A percentile compares a stretch with the other conserved stretches of the same genome.
Evolutionary conservation across 495 filamentous ascomycete genomes (phyloP).

Genomic region (Aspergillus nidulans): DNA sequence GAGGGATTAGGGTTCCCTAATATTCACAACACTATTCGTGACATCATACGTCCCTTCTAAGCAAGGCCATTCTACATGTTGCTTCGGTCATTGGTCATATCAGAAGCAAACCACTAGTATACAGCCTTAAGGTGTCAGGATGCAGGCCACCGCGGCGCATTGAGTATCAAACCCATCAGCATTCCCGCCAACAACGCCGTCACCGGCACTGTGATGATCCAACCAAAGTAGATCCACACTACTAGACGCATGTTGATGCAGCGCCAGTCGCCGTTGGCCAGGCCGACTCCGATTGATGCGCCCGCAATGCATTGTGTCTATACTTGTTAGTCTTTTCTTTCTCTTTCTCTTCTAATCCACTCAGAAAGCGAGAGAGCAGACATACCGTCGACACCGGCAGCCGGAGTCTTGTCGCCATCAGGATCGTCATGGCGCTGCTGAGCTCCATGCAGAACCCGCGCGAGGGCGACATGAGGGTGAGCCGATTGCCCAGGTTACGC

Average conservation of each 20-base stretch:
- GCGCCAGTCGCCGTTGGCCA: conserved; percentile 11
- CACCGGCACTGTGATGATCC: conserved; percentile 8
- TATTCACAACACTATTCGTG: too few relatives aligned
- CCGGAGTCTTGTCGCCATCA: conserved; percentile 1
- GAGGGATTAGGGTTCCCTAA: too few relatives aligned
- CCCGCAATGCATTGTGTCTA: conserved; percentile 10
- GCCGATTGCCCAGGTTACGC: conserved; percentile 8
- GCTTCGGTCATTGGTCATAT: too few relatives aligned
- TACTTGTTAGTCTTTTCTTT: neutral
- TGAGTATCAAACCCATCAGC: conserved; percentile 8
- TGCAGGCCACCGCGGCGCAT: conserved; percentile 4
- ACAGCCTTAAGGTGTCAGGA: neutral
- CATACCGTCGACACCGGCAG: conserved; percentile 8
- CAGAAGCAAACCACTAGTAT: too few relatives aligned
- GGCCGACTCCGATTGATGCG: conserved; percentile 3
- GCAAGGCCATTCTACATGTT: too few relatives aligned
- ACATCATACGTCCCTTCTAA: too few relatives aligned
- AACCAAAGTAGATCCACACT: conserved; percentile 10
- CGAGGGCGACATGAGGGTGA: conserved; percentile 10
- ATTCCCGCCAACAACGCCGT: neutral
- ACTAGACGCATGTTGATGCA: conserved; percentile 9
- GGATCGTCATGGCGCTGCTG: conserved; percentile 6
- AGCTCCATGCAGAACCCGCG: conserved; percentile 10
- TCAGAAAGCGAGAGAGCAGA: neutral
- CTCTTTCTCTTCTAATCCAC: too few relatives aligned